Evolutionary conservation across 345 rosid genomes (phyloP), one percentile per base, ranked within the genome.

Genomic region (Arabidopsis suecica): DNA sequence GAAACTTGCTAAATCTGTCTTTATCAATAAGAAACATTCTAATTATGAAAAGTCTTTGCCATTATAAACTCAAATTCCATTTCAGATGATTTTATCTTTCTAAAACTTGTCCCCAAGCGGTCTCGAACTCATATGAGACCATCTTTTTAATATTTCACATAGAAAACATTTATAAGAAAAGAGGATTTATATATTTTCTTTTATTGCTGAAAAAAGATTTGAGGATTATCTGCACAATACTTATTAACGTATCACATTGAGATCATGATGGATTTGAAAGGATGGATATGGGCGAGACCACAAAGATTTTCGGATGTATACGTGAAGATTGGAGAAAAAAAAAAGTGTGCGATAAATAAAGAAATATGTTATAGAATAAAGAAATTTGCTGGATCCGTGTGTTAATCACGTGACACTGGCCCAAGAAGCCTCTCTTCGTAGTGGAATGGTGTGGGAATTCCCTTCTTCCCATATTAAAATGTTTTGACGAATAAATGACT

Each of bases 231-330:
- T 28, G 3, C 32, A 28, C 32, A 28, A 28, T 28, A 28, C 32
- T 28, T 28, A 28, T 28, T 44, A 49, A 66, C 36, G 25, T 23
- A 23, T 53, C 51, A 7, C 54, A 32, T 69, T 56, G 62, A 40
- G 63, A 54, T 55, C 16, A 23, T 41, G 51, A 68, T 68, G 50
- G 54, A 25, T n/a, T 38, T 34, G 23, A 11, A 50, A 37, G 7
- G 61, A 55, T 69, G 65, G 65, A 58, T 69, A 56, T 42, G 47
- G 73, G 33, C 38, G 64, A 69, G 73, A 69, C 73, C 73, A 69
- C 73, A 41, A 56, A 56, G 22, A 45, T 56, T 34, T 53, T 53
- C 40, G 20, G 36, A 66, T 50, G 22, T 64, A 32, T 20, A 48
- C 16, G n/a, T 54, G 72, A 54, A 9, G 55, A 23, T 40, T 66